phyloP scores from a whole-genome alignment of 768 basidiomycete genomes.

The Inosperma sp. region DNA sequence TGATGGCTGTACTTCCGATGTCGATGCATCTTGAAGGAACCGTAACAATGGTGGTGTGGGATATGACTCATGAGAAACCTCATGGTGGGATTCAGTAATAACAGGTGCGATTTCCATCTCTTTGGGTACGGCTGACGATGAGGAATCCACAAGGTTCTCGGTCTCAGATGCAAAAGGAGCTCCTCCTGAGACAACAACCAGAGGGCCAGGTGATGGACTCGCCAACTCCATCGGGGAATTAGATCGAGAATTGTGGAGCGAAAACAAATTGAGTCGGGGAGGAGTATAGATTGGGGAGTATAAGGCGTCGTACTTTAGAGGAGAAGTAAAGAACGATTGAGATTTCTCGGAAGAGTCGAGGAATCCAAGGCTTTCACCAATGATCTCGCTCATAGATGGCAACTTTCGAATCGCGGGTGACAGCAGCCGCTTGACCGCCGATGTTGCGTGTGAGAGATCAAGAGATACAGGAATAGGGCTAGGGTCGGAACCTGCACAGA shows the following conservation, averaged over 20 bases:
- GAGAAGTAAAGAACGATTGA: background rate
- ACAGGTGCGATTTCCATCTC: too few relatives aligned
- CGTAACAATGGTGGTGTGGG: background rate
- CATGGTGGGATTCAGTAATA: too few relatives aligned
- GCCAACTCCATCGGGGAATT: slow-evolving; percentile 47
- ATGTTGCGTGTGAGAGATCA: background rate
- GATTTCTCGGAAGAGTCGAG: background rate
- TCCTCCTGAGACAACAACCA: slow-evolving; percentile 8
- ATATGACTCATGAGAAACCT: background rate
- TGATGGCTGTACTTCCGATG: too few relatives aligned
- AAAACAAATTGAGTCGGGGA: background rate
- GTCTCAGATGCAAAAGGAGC: slow-evolving; percentile 5
- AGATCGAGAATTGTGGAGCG: slow-evolving; percentile 32
- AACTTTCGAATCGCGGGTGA: slow-evolving; percentile 9
- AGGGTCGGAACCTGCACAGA: background rate
- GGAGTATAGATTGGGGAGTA: background rate
- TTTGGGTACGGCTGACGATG: too few relatives aligned
- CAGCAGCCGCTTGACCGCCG: slow-evolving; percentile 30
- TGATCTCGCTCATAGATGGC: slow-evolving; percentile 21
- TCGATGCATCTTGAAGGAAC: too few relatives aligned
- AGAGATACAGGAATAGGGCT: slow-evolving; percentile 17
- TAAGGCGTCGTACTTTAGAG: background rate
- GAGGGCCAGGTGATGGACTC: slow-evolving; percentile 31
- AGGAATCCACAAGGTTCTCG: background rate
- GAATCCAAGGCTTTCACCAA: slow-evolving; percentile 5